Evolutionary conservation across 2,329 filamentous ascomycete species (phyloP).

Genomic region (Colletotrichum tamarilloi): DNA sequence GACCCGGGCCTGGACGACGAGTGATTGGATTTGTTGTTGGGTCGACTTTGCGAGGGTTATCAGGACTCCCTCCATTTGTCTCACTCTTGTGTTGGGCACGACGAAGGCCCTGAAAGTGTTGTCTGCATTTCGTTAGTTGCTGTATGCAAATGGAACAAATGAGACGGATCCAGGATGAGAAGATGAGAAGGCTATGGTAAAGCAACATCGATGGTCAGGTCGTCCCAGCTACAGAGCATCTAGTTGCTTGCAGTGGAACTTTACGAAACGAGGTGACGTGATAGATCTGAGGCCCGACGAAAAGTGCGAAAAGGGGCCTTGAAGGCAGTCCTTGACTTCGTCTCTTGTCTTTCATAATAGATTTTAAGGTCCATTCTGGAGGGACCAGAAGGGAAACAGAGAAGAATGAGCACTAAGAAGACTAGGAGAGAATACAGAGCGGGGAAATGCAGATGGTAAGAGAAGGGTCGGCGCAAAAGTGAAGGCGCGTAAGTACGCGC

Average conservation of each 20-base stretch:
- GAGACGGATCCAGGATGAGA: background rate
- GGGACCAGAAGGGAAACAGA: background rate
- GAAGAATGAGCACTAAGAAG: background rate
- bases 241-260: background rate
- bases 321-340: background rate
- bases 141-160: background rate
- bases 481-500: background rate
- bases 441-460: background rate
- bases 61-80: constrained; percentile 45
- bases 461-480: background rate
- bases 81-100: constrained; percentile 66
- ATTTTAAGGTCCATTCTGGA: background rate
- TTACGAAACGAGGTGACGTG: background rate
- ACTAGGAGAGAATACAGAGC: background rate
- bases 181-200: background rate
- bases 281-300: background rate
- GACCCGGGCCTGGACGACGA: constrained; percentile 68
- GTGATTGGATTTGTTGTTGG: constrained; percentile 69
- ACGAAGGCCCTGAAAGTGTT: constrained; percentile 71
- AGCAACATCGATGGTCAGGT: background rate
- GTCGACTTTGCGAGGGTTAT: constrained; percentile 55
- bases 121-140: constrained; percentile 51
- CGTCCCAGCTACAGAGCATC: background rate
- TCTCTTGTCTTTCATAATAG: background rate
- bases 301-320: background rate